A percentile compares a stretch with the other conserved stretches of the same genome.
These are phyloP conservation scores for Cladosporium sp. DNA, from an alignment of 2,329 filamentous ascomycete genomes.

Conservation along the genomic window DNA sequence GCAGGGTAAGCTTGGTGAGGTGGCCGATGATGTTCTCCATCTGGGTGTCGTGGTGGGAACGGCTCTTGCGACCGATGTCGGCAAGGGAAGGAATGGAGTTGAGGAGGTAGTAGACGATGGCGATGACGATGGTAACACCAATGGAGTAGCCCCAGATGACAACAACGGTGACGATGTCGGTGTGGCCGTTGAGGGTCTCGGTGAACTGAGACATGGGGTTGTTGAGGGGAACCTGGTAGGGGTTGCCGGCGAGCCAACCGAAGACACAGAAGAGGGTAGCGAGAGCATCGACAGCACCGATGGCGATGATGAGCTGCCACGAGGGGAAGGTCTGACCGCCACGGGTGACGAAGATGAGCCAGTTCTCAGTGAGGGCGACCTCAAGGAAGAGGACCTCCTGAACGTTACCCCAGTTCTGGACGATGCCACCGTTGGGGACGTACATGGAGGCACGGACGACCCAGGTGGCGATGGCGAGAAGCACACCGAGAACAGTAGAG, in stretches of 20 bases:
- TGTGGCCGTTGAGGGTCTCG: slow-evolving; percentile 42
- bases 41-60: slow-evolving; percentile 57
- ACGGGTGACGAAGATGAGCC: slow-evolving; percentile 53
- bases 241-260: slow-evolving; percentile 63
- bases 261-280: slow-evolving; percentile 72
- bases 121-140: slow-evolving; percentile 61
- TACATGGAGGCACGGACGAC: slow-evolving; percentile 67
- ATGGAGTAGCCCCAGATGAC: slow-evolving; percentile 64
- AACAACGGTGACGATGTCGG: slow-evolving; percentile 62
- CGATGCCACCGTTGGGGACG: slow-evolving; percentile 65
- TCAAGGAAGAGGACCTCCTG: slow-evolving; percentile 63
- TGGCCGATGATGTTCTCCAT: slow-evolving; percentile 64
- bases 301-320: slow-evolving; percentile 68
- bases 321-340: slow-evolving; percentile 68
- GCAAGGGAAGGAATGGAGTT: slow-evolving; percentile 57
- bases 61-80: slow-evolving; percentile 60
- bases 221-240: slow-evolving; percentile 35
- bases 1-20: slow-evolving; percentile 60
- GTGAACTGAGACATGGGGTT: slow-evolving; percentile 38
- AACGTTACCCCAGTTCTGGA: slow-evolving; percentile 69
- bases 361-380: slow-evolving; percentile 51
- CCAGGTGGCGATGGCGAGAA: slow-evolving; percentile 69
- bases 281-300: slow-evolving; percentile 66
- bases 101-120: slow-evolving; percentile 61
- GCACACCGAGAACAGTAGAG: slow-evolving; percentile 61